Percentiles rank a stretch among this genome's conserved stretches.
Evolutionary conservation across 257 asterid species (phyloP).

Genomic region (Solanum sitiens): DNA sequence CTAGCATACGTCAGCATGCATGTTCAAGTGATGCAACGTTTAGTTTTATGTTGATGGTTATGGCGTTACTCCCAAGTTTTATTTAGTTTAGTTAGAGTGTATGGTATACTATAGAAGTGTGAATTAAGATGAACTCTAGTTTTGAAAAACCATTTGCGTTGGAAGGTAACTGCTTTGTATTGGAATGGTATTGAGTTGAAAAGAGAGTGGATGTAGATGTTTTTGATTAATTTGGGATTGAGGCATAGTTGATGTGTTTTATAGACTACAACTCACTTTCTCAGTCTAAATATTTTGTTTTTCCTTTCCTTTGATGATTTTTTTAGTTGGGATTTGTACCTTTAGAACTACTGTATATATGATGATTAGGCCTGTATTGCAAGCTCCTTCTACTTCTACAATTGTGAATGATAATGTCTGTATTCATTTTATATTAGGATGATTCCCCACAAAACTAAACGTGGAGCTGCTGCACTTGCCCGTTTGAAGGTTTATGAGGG

Average conservation of each 20-base stretch:
- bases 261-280: background rate
- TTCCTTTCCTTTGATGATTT: background rate
- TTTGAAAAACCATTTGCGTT: background rate
- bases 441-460: slow-evolving; percentile 57
- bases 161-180: background rate
- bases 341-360: background rate
- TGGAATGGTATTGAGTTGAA: background rate
- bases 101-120: background rate
- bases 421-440: slow-evolving; percentile 9
- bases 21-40: background rate
- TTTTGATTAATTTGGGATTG: background rate
- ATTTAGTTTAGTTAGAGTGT: background rate
- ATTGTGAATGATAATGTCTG: background rate
- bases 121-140: background rate
- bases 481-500: slow-evolving; percentile 55
- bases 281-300: background rate
- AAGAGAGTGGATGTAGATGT: background rate
- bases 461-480: slow-evolving; percentile 56
- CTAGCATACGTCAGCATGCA: background rate
- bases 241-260: background rate
- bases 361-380: background rate
- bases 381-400: background rate
- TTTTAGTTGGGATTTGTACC: background rate
- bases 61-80: background rate
- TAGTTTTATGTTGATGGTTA: background rate